Evolutionary conservation across 208 protist species (phyloP).

Genomic region (Naegleria gruberi): DNA sequence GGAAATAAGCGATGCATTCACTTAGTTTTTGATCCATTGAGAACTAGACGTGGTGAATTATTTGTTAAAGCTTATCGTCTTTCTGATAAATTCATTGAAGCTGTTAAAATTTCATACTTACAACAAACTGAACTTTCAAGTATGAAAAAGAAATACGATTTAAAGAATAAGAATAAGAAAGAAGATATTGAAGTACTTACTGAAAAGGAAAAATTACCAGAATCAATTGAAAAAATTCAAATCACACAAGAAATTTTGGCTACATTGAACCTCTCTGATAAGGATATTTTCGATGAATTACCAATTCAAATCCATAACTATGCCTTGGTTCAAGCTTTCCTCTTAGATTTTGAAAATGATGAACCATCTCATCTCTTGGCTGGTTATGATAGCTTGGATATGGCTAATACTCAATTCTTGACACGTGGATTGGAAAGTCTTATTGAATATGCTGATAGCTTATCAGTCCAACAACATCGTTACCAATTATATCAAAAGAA

Average conservation of each 20-base stretch:
- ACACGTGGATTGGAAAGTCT: neutral
- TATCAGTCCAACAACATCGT: neutral
- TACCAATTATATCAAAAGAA: constrained; percentile 8
- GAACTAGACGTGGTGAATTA: constrained; percentile 16
- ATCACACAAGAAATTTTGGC: constrained; percentile 6
- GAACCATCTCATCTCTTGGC: neutral
- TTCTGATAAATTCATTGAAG: neutral
- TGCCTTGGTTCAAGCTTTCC: neutral
- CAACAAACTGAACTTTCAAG: neutral
- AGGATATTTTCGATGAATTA: constrained; percentile 15
- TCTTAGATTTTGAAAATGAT: neutral
- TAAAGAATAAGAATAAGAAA: neutral
- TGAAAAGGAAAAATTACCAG: neutral
- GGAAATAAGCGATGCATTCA: neutral
- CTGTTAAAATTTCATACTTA: neutral
- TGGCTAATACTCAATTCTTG: neutral
- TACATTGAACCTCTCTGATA: neutral
- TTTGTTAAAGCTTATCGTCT: neutral
- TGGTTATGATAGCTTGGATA: constrained; percentile 8
- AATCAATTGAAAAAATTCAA: neutral
- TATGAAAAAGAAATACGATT: neutral
- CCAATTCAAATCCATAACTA: constrained; percentile 8
- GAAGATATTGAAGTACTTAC: neutral
- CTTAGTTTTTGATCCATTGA: constrained; percentile 13
- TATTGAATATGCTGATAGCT: neutral